Conservation (phyloP, 2,329 filamentous ascomycete species). For the Colletotrichum phormii region DNA sequence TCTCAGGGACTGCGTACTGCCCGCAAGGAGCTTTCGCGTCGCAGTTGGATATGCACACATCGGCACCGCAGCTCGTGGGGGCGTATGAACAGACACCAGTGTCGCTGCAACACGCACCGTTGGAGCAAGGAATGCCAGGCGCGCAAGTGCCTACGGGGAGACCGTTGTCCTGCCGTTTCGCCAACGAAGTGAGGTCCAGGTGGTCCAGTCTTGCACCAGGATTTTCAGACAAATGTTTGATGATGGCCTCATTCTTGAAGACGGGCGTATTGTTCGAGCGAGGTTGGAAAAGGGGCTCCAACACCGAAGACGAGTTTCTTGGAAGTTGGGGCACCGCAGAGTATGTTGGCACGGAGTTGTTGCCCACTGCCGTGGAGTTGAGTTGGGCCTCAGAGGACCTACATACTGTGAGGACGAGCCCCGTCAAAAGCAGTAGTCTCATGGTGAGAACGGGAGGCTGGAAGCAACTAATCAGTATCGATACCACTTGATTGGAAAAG, state of each 20-base stretch:
- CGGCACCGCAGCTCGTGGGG: neutral
- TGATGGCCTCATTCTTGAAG: neutral
- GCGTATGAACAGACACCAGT: neutral
- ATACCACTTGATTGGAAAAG: no score
- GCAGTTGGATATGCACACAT: conserved; percentile 45
- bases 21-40: conserved; percentile 50
- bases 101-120: conserved; percentile 4
- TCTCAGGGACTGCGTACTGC: conserved; percentile 38
- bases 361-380: neutral
- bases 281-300: neutral
- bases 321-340: neutral
- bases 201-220: neutral
- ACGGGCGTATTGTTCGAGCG: neutral
- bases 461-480: no score
- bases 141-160: neutral
- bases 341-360: neutral
- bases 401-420: neutral
- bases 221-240: neutral
- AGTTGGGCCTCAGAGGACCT: neutral
- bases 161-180: neutral
- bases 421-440: neutral
- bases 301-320: neutral
- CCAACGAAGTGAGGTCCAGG: neutral
- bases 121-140: neutral
- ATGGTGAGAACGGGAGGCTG: no score